Percentiles rank a stretch among this genome's conserved stretches.
phyloP scores from a whole-genome alignment of 2,329 filamentous ascomycete species.

The Aspergillus spinulosporus region DNA sequence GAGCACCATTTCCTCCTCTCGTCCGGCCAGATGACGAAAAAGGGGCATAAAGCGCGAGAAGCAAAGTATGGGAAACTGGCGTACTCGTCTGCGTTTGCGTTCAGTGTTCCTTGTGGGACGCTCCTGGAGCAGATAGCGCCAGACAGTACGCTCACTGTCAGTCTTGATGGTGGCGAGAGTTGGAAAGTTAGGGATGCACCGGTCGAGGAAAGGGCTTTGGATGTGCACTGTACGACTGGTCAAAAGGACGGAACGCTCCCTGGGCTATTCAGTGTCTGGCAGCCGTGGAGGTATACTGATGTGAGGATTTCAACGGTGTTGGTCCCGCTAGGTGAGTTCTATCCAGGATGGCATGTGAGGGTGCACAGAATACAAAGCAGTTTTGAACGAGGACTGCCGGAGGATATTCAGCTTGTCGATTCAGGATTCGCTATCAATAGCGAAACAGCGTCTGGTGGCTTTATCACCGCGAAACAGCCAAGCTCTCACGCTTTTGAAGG shows the following conservation, averaged over 20 bases:
- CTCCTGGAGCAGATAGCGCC: slow-evolving; percentile 43
- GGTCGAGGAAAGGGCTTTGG: not conserved
- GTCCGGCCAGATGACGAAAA: slow-evolving; percentile 40
- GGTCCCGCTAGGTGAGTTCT: slow-evolving; percentile 15
- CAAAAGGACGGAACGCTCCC: not conserved
- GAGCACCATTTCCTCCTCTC: slow-evolving; percentile 49
- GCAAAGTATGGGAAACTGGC: slow-evolving; percentile 53
- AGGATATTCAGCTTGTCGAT: slow-evolving; percentile 6
- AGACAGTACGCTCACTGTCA: slow-evolving; percentile 42
- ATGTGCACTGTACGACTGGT: not conserved
- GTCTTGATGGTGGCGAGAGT: slow-evolving; percentile 40
- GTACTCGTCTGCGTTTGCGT: slow-evolving; percentile 52
- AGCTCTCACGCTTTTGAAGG: not conserved
- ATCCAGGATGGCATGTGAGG: slow-evolving; percentile 24
- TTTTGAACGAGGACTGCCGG: not conserved
- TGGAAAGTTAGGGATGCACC: slow-evolving; percentile 43
- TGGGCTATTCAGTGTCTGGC: slow-evolving; percentile 15
- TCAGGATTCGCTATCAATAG: slow-evolving; percentile 12
- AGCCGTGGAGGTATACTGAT: slow-evolving; percentile 20
- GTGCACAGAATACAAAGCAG: slow-evolving; percentile 11
- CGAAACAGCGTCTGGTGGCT: not conserved
- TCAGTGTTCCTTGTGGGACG: slow-evolving; percentile 44
- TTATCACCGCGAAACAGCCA: not conserved
- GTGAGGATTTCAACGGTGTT: slow-evolving; percentile 18
- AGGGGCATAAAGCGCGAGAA: slow-evolving; percentile 44